Evolutionary conservation across 73 alveolate genomes (phyloP), one percentile per base, ranked within the genome.

Genomic region (Paramecium tetraurelia): DNA sequence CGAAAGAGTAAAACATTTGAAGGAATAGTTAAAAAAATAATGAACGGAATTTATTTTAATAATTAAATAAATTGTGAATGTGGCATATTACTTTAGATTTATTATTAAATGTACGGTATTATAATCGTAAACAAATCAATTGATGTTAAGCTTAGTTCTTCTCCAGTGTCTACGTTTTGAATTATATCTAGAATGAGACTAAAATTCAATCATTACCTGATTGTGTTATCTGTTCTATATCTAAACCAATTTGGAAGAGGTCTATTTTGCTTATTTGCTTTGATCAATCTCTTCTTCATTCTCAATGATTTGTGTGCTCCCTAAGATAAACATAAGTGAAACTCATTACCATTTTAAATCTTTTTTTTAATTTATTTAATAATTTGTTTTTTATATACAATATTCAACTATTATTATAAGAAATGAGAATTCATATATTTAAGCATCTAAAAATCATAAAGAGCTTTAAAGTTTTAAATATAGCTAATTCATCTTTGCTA

Each of bases 231-330:
- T 46, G 98, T 96, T 96, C 96, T 96, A 94, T 95, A 97, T 96
- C 99, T 97, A 95, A 92, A 95, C 99, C 99, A 97, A 95, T 97
- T 96, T 86, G 99, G 99, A 96, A 97, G 94, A 85, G 98, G 99
- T 94, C 98, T 97, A 95, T 97, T 97, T 93, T 97, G 97, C 94
- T 96, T 97, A 94, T 95, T 97, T 95, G 93, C 96, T 93, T 94
- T 97, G 63, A 96, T 98, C 85, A 96, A 95, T 96, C 96, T 96
- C 92, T 92, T 93, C 95, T 97, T 97, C 94, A 86, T 95, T 71
- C 96, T 93, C 92, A 96, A 92, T 27, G 96, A 93, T 88, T 95
- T 95, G 59, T 85, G 92, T 31, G 97, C 95, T 83, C 97, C 97
- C 97, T 94, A 72, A 72, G n/a, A 35, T 36, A 72, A 31, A 35